Conservation (phyloP, 345 rosid species). For the Balakata baccata region DNA sequence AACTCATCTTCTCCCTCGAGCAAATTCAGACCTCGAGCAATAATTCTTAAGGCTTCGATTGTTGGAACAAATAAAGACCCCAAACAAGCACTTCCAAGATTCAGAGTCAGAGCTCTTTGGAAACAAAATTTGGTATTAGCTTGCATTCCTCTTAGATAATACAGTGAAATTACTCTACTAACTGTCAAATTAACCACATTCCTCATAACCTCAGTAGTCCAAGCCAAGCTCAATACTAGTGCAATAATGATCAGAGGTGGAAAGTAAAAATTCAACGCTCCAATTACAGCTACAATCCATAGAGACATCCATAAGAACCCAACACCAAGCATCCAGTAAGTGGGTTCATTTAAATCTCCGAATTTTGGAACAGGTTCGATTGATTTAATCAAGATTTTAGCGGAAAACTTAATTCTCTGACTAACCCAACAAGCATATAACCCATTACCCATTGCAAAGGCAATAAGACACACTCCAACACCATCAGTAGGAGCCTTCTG, state of each 20-base stretch:
- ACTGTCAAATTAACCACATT: constrained; percentile 82
- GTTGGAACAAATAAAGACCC: constrained; percentile 90
- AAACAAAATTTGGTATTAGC: constrained; percentile 77
- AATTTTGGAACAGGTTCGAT: constrained; percentile 75
- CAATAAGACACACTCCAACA: constrained; percentile 70
- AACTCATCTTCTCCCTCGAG: constrained; percentile 97
- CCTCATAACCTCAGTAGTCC: constrained; percentile 96
- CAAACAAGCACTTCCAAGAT: constrained; percentile 93
- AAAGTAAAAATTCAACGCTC: constrained; percentile 67
- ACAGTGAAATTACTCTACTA: constrained; percentile 66
- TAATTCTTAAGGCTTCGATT: constrained; percentile 78
- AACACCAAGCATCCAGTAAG: constrained; percentile 70
- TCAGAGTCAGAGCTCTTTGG: constrained; percentile 76
- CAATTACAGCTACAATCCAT: constrained; percentile 86
- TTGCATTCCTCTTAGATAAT: constrained; percentile 89
- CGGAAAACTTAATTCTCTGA: constrained; percentile 57
- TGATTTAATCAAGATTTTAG: constrained; percentile 54
- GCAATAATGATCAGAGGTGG: constrained; percentile 56
- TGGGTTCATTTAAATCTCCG: constrained; percentile 67
- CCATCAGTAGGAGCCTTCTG: constrained; percentile 81
- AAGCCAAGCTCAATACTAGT: constrained; percentile 56
- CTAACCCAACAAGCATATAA: constrained; percentile 91
- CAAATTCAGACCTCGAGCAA: constrained; percentile 81
- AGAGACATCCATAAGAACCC: constrained; percentile 98
- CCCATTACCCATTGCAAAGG: constrained; percentile 78